phyloP scores from a whole-genome alignment of 1,284 basidiomycete genomes.

The Athelia psychrophila region DNA sequence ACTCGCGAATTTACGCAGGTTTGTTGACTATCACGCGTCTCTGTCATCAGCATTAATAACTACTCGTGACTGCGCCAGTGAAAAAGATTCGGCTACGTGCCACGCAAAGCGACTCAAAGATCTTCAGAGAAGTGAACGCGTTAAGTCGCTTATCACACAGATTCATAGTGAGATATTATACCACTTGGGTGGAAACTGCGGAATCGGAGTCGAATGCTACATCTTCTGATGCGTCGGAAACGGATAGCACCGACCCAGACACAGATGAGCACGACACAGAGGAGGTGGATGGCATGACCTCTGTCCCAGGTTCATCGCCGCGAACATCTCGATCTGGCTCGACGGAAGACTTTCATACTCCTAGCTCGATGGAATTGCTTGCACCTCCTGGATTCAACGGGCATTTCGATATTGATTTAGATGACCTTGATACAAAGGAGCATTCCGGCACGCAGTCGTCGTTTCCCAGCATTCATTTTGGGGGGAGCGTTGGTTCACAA shows the following conservation, averaged over 20 bases:
- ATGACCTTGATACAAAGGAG: conserved; percentile 54
- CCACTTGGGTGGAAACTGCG: conserved; percentile 76
- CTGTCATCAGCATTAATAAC: not conserved
- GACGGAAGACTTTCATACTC: not conserved
- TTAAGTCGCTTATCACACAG: conserved; percentile 86
- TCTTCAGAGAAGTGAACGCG: conserved; percentile 90
- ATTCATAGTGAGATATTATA: conserved; percentile 90
- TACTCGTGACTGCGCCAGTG: conserved; percentile 37
- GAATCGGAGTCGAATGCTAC: conserved; percentile 45
- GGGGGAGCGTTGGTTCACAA: conserved; percentile 31
- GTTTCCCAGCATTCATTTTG: conserved; percentile 82
- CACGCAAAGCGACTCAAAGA: conserved; percentile 80
- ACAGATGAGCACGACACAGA: conserved; percentile 29
- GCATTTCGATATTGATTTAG: conserved; percentile 57
- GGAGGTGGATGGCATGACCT: conserved; percentile 48
- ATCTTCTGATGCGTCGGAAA: conserved; percentile 44
- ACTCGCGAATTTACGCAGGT: conserved; percentile 73
- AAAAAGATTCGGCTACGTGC: conserved; percentile 89
- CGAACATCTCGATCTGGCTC: not conserved
- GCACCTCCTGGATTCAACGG: conserved; percentile 18
- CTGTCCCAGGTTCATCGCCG: conserved; percentile 35
- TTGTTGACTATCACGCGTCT: conserved; percentile 13
- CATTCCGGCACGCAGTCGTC: conserved; percentile 48
- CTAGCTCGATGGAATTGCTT: too few relatives aligned
- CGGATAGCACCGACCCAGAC: conserved; percentile 33